phyloP scores from a whole-genome alignment of 371 early-diverging fungal species.

The Thermomucor indicae-seudaticae region DNA sequence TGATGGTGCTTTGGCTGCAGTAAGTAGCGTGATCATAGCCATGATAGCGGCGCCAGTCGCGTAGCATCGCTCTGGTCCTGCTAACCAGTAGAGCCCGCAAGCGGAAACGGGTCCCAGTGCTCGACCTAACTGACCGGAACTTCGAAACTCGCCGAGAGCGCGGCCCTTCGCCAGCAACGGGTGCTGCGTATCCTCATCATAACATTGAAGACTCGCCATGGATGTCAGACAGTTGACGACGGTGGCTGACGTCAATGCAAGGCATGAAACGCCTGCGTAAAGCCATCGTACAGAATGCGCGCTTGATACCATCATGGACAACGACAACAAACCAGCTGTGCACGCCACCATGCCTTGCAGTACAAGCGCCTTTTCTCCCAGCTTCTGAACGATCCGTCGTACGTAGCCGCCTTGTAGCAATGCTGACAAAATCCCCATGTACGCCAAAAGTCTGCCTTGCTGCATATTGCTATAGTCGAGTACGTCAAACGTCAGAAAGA shows the following conservation, averaged over 20 bases:
- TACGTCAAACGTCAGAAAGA: conserved; percentile 91
- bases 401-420: conserved; percentile 93
- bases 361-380: conserved; percentile 69
- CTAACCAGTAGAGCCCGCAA: conserved; percentile 85
- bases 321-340: conserved; percentile 59
- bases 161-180: conserved; percentile 56
- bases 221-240: conserved; percentile 90
- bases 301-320: conserved; percentile 39
- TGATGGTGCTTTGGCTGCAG: conserved; percentile 4
- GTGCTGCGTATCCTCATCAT: conserved; percentile 21
- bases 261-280: conserved; percentile 61
- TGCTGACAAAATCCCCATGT: conserved; percentile 85
- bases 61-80: conserved; percentile 65
- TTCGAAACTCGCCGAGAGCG: conserved; percentile 82
- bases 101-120: conserved; percentile 86
- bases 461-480: conserved; percentile 82
- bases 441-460: conserved; percentile 87
- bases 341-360: conserved; percentile 78
- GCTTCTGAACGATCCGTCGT: conserved; percentile 65
- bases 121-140: conserved; percentile 91
- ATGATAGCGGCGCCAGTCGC: conserved; percentile 30
- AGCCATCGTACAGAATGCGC: conserved; percentile 11
- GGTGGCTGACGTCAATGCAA: conserved; percentile 91
- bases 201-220: conserved; percentile 61
- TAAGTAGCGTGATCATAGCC: conserved; percentile 17